These are phyloP conservation scores for Epichloe sylvatica DNA, from an alignment of 2,329 filamentous ascomycete genomes.

Conservation along the genomic window DNA sequence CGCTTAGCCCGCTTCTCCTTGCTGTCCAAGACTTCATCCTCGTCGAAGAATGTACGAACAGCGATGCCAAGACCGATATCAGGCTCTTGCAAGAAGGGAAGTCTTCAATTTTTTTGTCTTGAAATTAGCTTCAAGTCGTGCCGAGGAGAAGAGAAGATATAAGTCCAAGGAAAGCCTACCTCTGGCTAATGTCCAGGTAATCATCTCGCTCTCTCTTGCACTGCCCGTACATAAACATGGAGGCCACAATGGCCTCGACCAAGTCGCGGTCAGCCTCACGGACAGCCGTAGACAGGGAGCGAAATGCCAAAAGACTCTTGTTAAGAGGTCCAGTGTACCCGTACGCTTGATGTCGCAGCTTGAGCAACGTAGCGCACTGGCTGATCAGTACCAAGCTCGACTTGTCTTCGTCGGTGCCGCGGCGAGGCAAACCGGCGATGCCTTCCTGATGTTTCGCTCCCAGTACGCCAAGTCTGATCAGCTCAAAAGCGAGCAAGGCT, in stretches of 20 bases:
- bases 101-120: slow-evolving; percentile 19
- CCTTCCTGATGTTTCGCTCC: slow-evolving; percentile 51
- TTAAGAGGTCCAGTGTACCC: slow-evolving; percentile 92
- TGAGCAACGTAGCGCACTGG: slow-evolving; percentile 69
- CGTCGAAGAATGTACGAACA: slow-evolving; percentile 66
- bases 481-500: slow-evolving; percentile 69
- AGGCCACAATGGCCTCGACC: slow-evolving; percentile 66
- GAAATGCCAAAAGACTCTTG: slow-evolving; percentile 75
- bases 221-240: slow-evolving; percentile 70
- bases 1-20: slow-evolving; percentile 30
- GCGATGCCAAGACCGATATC: slow-evolving; percentile 68
- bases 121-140: neutral
- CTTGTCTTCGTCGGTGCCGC: slow-evolving; percentile 56
- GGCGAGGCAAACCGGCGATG: slow-evolving; percentile 40
- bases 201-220: slow-evolving; percentile 56
- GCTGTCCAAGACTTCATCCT: slow-evolving; percentile 47
- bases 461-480: slow-evolving; percentile 66
- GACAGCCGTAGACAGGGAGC: slow-evolving; percentile 67
- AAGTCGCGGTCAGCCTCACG: slow-evolving; percentile 69
- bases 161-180: slow-evolving; percentile 33
- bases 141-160: neutral
- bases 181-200: slow-evolving; percentile 53
- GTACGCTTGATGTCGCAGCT: slow-evolving; percentile 67
- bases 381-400: slow-evolving; percentile 69
- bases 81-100: slow-evolving; percentile 56